phyloP scores from a whole-genome alignment of 495 filamentous ascomycete genomes.

The Hypoxylon crocopeplum region DNA sequence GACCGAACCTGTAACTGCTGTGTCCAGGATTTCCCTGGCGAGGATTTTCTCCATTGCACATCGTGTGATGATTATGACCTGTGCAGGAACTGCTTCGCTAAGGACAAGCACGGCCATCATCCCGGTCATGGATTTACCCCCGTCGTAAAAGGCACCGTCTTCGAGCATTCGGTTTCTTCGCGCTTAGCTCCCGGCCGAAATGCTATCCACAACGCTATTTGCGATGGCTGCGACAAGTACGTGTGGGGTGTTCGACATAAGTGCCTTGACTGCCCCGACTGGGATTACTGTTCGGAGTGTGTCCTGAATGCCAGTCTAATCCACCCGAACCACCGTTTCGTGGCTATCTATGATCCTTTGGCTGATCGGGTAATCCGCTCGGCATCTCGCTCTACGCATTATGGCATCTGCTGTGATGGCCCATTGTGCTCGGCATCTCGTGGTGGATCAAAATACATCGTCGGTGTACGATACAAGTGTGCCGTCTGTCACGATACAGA shows the following conservation, averaged over 20 bases:
- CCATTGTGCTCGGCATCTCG: constrained; percentile 76
- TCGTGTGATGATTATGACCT: constrained; percentile 91
- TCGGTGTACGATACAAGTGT: constrained; percentile 92
- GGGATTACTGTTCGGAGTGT: constrained; percentile 92
- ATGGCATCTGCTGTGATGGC: constrained; percentile 93
- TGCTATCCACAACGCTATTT: constrained; percentile 83
- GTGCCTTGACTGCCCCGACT: constrained; percentile 96
- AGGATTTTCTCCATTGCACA: constrained; percentile 82
- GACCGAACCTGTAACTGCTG: constrained; percentile 94
- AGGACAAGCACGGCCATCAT: constrained; percentile 87
- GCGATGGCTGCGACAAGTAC: constrained; percentile 91
- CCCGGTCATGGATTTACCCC: constrained; percentile 82
- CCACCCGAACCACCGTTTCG: constrained; percentile 90
- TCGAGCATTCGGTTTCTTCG: constrained; percentile 62
- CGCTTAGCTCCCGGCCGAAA: constrained; percentile 84
- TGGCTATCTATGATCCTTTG: constrained; percentile 82
- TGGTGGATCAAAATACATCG: constrained; percentile 68
- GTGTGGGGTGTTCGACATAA: constrained; percentile 95
- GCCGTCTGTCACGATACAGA: constrained; percentile 96
- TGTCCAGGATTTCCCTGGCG: constrained; percentile 76
- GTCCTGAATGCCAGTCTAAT: constrained; percentile 65
- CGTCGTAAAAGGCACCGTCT: constrained; percentile 60
- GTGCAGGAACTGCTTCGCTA: constrained; percentile 79
- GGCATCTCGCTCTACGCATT: constrained; percentile 63
- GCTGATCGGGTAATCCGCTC: constrained; percentile 51